Percentiles rank a stretch among this genome's conserved stretches.
Conservation (phyloP, 2,329 filamentous ascomycete species). For the Curvularia sp. region DNA sequence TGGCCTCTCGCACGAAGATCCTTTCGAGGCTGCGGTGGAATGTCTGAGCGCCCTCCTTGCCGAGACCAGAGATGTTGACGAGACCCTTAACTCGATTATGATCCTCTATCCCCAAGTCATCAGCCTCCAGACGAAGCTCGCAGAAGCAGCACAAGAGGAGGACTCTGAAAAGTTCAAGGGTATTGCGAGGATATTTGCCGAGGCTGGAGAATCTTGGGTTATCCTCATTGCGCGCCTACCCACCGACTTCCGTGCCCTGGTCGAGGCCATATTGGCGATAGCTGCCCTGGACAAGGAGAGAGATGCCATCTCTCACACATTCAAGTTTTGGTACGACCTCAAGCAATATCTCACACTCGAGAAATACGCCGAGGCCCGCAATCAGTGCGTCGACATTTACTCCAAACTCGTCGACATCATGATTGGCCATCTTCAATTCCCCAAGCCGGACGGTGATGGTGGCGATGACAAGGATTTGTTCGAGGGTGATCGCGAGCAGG, state of each 20-base stretch:
- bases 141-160: slow-evolving; percentile 76
- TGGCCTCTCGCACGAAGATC: slow-evolving; percentile 75
- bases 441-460: slow-evolving; percentile 72
- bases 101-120: slow-evolving; percentile 82
- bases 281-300: slow-evolving; percentile 84
- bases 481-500: slow-evolving; percentile 91
- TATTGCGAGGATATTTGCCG: slow-evolving; percentile 86
- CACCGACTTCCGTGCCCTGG: slow-evolving; percentile 78
- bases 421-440: slow-evolving; percentile 88
- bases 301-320: slow-evolving; percentile 92
- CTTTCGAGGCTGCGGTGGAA: slow-evolving; percentile 88
- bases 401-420: slow-evolving; percentile 91
- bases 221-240: slow-evolving; percentile 88
- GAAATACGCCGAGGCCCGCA: slow-evolving; percentile 81
- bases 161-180: slow-evolving; percentile 87
- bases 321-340: slow-evolving; percentile 97
- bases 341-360: slow-evolving; percentile 96
- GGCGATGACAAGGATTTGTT: slow-evolving; percentile 84
- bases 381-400: slow-evolving; percentile 80
- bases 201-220: slow-evolving; percentile 94
- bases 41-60: slow-evolving; percentile 90
- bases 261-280: slow-evolving; percentile 92
- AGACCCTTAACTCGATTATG: slow-evolving; percentile 82
- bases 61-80: slow-evolving; percentile 93
- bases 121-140: slow-evolving; percentile 76